Evolutionary conservation across 2,329 filamentous ascomycete genomes (phyloP).

Genomic region (Fusarium sp.): DNA sequence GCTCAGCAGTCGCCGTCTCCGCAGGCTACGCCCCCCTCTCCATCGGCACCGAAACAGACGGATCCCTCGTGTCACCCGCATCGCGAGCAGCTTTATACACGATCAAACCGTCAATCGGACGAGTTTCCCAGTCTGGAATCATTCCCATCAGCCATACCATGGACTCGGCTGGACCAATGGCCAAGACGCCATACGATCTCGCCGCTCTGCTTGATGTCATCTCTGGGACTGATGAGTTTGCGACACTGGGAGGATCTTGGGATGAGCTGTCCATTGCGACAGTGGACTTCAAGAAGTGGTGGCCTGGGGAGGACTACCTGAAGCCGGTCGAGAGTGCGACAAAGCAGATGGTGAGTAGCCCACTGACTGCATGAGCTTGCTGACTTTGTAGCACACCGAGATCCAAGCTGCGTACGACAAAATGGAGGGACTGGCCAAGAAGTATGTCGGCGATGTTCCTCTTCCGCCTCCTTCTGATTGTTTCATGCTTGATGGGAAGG

Average conservation of each 20-base stretch:
- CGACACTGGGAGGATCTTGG: background rate
- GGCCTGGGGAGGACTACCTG: background rate
- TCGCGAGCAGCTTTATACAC: slow-evolving; percentile 40
- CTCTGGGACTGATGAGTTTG: background rate
- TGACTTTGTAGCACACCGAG: background rate
- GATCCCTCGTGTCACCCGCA: slow-evolving; percentile 43
- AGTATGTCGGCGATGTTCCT: background rate
- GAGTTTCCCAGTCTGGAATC: background rate
- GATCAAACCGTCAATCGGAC: slow-evolving; percentile 41
- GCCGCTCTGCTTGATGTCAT: background rate
- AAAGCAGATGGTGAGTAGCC: background rate
- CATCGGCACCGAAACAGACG: slow-evolving; percentile 48
- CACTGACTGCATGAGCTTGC: rapidly evolving
- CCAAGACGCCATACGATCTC: background rate
- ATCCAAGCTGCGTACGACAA: background rate
- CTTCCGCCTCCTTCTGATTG: background rate
- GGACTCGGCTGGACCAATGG: background rate
- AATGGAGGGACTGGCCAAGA: background rate
- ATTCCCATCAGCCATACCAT: background rate
- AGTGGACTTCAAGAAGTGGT: background rate
- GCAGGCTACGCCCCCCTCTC: slow-evolving; percentile 47
- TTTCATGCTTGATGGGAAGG: background rate
- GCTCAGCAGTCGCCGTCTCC: slow-evolving; percentile 48
- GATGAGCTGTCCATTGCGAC: background rate
- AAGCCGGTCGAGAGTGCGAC: background rate